Evolutionary conservation across 208 protist species (phyloP).

Genomic region (Tritrichomonas musculus): DNA sequence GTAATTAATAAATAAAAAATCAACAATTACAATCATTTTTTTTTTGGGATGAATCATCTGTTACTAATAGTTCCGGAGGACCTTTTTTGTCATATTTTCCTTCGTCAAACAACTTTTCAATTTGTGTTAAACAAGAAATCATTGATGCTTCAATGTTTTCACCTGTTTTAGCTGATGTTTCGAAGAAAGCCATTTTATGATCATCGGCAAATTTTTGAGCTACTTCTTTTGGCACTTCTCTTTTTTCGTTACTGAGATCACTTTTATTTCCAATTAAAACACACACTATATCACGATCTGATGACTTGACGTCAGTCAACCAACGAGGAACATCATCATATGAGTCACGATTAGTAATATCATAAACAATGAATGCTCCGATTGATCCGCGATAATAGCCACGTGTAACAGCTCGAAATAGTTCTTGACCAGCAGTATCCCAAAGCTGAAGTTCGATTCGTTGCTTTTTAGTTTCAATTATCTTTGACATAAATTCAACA

Average conservation of each 20-base stretch:
- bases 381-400: slow-evolving; percentile 8
- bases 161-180: slow-evolving; percentile 28
- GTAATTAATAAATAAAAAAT: no score
- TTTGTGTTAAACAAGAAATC: no score
- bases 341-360: neutral
- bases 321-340: neutral
- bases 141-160: neutral
- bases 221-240: neutral
- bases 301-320: neutral
- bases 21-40: no score
- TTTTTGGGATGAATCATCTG: no score
- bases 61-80: no score
- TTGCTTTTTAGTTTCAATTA: neutral
- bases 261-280: slow-evolving; percentile 18
- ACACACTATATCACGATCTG: neutral
- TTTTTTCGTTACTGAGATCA: neutral
- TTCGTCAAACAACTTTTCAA: no score
- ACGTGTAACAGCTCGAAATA: neutral
- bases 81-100: no score
- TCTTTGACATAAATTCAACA: slow-evolving; percentile 14
- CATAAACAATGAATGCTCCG: neutral
- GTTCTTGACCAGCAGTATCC: slow-evolving; percentile 21
- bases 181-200: slow-evolving; percentile 1
- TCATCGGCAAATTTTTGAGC: neutral
- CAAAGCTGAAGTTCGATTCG: neutral